Evolutionary conservation across 1,284 basidiomycete species (phyloP), one percentile per base, ranked within the genome.

Genomic region (Pulveroboletus sp.): DNA sequence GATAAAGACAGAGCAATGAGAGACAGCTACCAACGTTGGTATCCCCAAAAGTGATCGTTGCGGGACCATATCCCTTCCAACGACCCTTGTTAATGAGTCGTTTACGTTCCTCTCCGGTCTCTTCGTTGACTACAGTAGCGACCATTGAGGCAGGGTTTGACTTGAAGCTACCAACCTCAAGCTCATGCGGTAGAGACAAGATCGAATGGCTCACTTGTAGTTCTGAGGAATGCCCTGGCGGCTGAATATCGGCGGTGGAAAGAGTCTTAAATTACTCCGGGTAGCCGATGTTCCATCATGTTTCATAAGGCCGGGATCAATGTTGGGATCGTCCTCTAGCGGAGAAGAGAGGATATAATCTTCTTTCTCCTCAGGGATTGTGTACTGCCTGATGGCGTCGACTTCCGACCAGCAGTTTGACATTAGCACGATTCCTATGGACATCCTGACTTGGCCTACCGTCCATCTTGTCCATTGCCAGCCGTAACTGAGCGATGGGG

Each of bases 241-340:
- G 65, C 89, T 90, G 73, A 95, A 95, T 43, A 94, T 71, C 8
- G 92, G 92, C 2, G 93, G 92, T 31, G 93, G 91, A 58, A 92
- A 85, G 12, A 92, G 76, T 24, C 88, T 80, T 20, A 92, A 74
- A 64, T 86, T 85, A 63, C 84, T 86, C 58, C 72, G 75, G 59
- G 74, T 59, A 29, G 55, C 46, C 11, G 59, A 52, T 49, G 38
- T 35, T 28, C 50, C 58, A 24, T 26, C 60, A 42, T 62, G 45
- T 52, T 60, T 57, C 40, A 52, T 44, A 35, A 65, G 58, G n/a
- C 49, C 52, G 1, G 78, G 77, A 56, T 77, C 75, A 51, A 75
- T 72, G 48, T 72, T 74, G 56, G 72, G 66, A 31, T 66, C 68
- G 50, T 54, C 67, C 15, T 56, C 44, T 47, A 62, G 46, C 22